Conservation (phyloP, 2,329 filamentous ascomycete genomes). For the Epichloe gansuensis region DNA sequence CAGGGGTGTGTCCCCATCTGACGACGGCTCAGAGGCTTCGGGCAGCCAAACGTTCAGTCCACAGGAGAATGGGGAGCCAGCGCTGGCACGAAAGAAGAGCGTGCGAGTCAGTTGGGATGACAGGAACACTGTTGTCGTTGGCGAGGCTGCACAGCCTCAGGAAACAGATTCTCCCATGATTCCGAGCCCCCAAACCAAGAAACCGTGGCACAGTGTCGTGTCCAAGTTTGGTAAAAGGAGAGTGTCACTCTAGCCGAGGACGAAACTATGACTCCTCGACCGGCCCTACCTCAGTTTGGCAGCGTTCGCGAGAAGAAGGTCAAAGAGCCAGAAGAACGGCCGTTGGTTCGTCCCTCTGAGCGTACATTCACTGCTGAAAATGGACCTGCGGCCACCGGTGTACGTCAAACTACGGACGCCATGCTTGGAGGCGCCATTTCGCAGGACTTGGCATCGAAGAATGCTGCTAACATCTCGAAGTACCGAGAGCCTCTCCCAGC, state of each 20-base stretch:
- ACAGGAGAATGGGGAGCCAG: constrained; percentile 23
- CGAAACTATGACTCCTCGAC: constrained; percentile 61
- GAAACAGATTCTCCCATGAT: constrained; percentile 28
- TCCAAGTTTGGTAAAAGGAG: constrained; percentile 39
- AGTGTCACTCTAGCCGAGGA: constrained; percentile 41
- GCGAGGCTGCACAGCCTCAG: constrained; percentile 28
- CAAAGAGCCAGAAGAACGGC: constrained; percentile 41
- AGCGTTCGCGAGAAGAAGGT: constrained; percentile 55
- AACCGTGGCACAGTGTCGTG: constrained; percentile 40
- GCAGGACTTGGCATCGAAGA: constrained; percentile 40
- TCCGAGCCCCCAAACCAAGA: constrained; percentile 25
- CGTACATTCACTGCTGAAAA: constrained; percentile 14
- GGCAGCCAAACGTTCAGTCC: constrained; percentile 14
- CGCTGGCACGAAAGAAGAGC: constrained; percentile 44
- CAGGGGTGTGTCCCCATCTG: constrained; percentile 37
- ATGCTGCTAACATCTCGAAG: constrained; percentile 43
- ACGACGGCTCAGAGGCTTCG: constrained; percentile 34
- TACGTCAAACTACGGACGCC: constrained; percentile 48
- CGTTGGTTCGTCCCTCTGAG: constrained; percentile 43
- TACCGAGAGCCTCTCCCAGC: constrained; percentile 56
- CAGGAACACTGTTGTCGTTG: constrained; percentile 41
- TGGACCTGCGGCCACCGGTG: background rate
- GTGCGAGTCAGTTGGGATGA: constrained; percentile 73
- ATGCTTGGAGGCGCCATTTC: constrained; percentile 42
- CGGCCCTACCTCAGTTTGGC: constrained; percentile 62